Percentiles rank a stretch among this genome's conserved stretches.
phyloP scores from a whole-genome alignment of 148 eudicot genomes.

The Chenopodium album region DNA sequence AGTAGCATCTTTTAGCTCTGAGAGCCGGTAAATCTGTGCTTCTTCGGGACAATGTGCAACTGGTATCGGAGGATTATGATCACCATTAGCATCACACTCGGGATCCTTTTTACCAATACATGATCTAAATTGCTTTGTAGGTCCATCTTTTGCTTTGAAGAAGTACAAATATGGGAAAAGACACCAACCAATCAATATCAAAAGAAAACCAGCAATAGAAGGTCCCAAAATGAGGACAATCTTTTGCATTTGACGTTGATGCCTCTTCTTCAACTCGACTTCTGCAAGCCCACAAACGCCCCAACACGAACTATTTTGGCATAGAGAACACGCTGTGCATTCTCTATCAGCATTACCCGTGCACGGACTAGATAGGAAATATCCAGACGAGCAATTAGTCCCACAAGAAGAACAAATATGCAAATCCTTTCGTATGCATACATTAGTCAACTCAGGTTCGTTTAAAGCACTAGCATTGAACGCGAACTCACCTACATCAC shows the following conservation, averaged over 20 bases:
- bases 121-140: conserved; percentile 52
- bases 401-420: conserved; percentile 84
- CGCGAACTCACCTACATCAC: conserved; percentile 51
- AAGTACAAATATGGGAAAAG: conserved; percentile 51
- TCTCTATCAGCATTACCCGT: conserved; percentile 61
- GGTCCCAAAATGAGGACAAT: conserved; percentile 63
- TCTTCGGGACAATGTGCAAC: conserved; percentile 59
- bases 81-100: conserved; percentile 40
- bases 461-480: conserved; percentile 73
- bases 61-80: conserved; percentile 37
- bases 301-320: conserved; percentile 84
- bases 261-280: conserved; percentile 38
- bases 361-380: conserved; percentile 70
- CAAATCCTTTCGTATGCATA: conserved; percentile 67
- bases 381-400: conserved; percentile 64
- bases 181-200: conserved; percentile 66
- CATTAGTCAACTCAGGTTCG: conserved; percentile 68
- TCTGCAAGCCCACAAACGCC: conserved; percentile 61
- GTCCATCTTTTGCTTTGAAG: conserved; percentile 45
- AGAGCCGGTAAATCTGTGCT: conserved; percentile 81
- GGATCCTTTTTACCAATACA: conserved; percentile 55
- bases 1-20: conserved; percentile 90
- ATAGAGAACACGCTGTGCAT: conserved; percentile 85
- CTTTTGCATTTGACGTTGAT: conserved; percentile 46
- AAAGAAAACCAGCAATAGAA: conserved; percentile 53